phyloP scores from a whole-genome alignment of 352 stramenopile genomes.

The Phytophthora tentaculata region DNA sequence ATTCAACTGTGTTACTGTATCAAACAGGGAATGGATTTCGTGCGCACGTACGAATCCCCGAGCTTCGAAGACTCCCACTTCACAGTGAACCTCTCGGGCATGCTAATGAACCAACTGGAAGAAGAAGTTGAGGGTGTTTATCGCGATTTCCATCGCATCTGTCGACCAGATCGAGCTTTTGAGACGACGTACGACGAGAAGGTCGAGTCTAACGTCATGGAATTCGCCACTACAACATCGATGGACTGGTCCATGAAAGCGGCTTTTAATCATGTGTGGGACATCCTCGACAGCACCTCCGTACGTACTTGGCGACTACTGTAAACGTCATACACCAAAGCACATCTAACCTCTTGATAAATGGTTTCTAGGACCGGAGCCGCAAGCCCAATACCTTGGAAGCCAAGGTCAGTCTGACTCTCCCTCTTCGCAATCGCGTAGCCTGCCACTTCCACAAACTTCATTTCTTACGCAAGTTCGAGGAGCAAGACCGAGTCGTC shows the following conservation, averaged over 20 bases:
- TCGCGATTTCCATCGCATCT: conserved; percentile 15
- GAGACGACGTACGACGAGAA: conserved; percentile 22
- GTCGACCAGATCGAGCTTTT: conserved; percentile 3
- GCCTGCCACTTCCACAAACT: conserved; percentile 18
- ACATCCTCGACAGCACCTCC: conserved; percentile 22
- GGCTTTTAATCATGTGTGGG: conserved; percentile 19
- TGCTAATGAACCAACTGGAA: conserved; percentile 28
- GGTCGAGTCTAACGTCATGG: conserved; percentile 13
- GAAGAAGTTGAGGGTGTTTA: conserved; percentile 17
- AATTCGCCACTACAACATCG: conserved; percentile 23
- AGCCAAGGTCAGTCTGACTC: neutral
- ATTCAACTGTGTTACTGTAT: neutral
- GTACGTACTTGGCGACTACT: conserved; percentile 2
- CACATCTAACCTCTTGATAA: neutral
- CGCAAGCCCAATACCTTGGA: conserved; percentile 17
- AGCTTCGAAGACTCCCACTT: neutral
- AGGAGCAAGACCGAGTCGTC: conserved; percentile 18
- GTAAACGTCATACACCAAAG: neutral
- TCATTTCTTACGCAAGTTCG: conserved; percentile 24
- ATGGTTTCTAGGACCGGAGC: conserved; percentile 7
- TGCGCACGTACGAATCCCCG: conserved; percentile 11
- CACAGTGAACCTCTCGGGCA: neutral
- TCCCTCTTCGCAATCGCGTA: neutral
- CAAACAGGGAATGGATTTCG: conserved; percentile 19
- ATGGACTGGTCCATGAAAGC: conserved; percentile 19